phyloP scores from a whole-genome alignment of 306 rosid genomes.

The Malus asiatica region DNA sequence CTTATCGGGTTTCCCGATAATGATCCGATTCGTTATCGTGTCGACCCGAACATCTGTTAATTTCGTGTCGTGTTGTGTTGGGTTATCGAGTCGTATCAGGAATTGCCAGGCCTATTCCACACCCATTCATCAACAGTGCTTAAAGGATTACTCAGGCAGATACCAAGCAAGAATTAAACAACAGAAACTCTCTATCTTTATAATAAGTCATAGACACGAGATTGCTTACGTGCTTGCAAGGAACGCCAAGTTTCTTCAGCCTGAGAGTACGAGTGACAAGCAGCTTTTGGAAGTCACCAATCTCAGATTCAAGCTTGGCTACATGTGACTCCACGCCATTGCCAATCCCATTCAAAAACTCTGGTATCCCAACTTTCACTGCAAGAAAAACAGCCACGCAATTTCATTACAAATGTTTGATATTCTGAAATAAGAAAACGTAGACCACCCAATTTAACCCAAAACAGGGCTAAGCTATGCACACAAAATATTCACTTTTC shows the following conservation, averaged over 20 bases:
- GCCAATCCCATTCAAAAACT: constrained; percentile 74
- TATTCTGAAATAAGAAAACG: background rate
- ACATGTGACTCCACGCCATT: constrained; percentile 71
- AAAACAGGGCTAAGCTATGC: background rate
- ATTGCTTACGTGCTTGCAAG: constrained; percentile 66
- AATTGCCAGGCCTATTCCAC: too few relatives aligned
- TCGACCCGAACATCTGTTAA: too few relatives aligned
- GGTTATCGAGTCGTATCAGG: too few relatives aligned
- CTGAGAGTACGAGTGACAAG: constrained; percentile 73
- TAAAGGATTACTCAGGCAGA: background rate
- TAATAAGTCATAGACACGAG: background rate
- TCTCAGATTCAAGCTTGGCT: constrained; percentile 67
- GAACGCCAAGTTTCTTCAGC: constrained; percentile 75
- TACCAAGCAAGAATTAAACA: background rate
- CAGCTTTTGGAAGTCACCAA: constrained; percentile 73
- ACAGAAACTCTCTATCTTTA: background rate
- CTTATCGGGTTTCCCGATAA: too few relatives aligned
- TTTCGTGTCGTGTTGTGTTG: accelerated
- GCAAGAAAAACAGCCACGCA: constrained; percentile 16
- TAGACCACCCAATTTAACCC: background rate
- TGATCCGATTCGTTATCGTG: too few relatives aligned
- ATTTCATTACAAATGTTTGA: background rate
- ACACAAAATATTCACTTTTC: background rate
- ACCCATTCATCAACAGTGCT: background rate
- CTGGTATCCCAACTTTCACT: constrained; percentile 85